phyloP scores from a whole-genome alignment of 139 green algal species.

The Chlorella vulgaris region DNA sequence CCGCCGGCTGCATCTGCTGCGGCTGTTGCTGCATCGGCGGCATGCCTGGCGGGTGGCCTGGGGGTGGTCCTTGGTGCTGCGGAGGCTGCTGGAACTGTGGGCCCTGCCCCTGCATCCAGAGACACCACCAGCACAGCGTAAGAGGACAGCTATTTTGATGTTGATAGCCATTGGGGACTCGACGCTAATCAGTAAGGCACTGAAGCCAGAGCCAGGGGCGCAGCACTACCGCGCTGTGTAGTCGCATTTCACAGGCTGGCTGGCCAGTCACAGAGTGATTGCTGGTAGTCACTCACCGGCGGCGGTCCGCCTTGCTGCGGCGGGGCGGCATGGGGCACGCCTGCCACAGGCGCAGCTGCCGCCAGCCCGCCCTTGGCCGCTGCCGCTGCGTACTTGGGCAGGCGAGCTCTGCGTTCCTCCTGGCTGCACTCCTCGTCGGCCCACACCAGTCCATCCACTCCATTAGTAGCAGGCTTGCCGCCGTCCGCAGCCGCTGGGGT shows the following conservation, averaged over 20 bases:
- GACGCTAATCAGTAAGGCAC: too few species aligned
- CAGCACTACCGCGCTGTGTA: too few species aligned
- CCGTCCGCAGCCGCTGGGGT: neutral
- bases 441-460: slow-evolving; percentile 48
- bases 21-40: slow-evolving; percentile 1
- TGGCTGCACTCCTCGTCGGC: slow-evolving; percentile 54
- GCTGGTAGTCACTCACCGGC: neutral
- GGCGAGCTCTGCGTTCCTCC: slow-evolving; percentile 55
- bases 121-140: neutral
- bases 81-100: neutral
- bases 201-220: too few species aligned
- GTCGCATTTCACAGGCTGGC: too few species aligned
- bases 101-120: neutral
- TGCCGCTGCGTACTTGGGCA: slow-evolving; percentile 48
- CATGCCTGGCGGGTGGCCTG: neutral
- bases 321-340: neutral
- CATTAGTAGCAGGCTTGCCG: too few species aligned
- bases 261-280: too few species aligned
- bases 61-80: neutral
- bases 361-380: neutral
- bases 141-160: neutral
- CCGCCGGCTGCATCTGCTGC: neutral
- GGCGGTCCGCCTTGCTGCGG: neutral
- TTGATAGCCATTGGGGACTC: too few species aligned
- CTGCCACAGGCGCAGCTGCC: neutral